These are phyloP conservation scores for Arthrobotrys sphaeroides DNA, from an alignment of 2,329 filamentous ascomycete species.

Conservation along the genomic window DNA sequence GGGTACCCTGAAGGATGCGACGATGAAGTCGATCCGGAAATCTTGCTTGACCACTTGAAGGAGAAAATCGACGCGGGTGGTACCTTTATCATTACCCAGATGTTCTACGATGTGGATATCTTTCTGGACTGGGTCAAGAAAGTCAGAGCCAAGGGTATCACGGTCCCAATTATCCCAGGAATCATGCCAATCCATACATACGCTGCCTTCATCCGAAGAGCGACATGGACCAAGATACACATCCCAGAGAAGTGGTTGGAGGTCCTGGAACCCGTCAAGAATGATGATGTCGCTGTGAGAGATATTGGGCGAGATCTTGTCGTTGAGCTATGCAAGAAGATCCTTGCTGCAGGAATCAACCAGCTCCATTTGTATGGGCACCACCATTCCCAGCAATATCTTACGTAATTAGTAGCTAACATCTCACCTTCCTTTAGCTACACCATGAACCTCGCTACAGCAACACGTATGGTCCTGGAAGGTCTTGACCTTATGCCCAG, in stretches of 20 bases:
- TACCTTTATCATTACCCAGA: constrained; percentile 95
- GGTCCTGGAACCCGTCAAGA: constrained; percentile 90
- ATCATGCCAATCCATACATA: constrained; percentile 97
- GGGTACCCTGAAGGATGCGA: constrained; percentile 96
- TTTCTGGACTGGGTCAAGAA: constrained; percentile 91
- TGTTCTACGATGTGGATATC: constrained; percentile 98
- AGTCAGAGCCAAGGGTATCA: constrained; percentile 85
- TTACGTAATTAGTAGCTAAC: constrained; percentile 15
- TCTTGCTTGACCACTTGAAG: constrained; percentile 89
- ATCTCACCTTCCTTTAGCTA: constrained; percentile 67
- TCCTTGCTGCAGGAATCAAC: constrained; percentile 81
- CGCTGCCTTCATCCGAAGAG: constrained; percentile 87
- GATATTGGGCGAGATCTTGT: constrained; percentile 88
- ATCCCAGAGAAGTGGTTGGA: constrained; percentile 83
- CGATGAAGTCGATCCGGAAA: constrained; percentile 86
- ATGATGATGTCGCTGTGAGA: constrained; percentile 90
- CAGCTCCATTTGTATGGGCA: constrained; percentile 84
- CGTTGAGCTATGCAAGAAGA: constrained; percentile 86
- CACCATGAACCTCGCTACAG: constrained; percentile 97
- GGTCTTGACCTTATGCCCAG: constrained; percentile 85
- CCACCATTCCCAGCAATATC: not conserved
- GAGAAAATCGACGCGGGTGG: constrained; percentile 96
- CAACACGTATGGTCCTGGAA: constrained; percentile 91
- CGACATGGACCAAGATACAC: constrained; percentile 87
- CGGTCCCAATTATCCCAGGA: constrained; percentile 81